Evolutionary conservation across 371 early-diverging fungal species (phyloP).

Genomic region (Mucor saturninus): DNA sequence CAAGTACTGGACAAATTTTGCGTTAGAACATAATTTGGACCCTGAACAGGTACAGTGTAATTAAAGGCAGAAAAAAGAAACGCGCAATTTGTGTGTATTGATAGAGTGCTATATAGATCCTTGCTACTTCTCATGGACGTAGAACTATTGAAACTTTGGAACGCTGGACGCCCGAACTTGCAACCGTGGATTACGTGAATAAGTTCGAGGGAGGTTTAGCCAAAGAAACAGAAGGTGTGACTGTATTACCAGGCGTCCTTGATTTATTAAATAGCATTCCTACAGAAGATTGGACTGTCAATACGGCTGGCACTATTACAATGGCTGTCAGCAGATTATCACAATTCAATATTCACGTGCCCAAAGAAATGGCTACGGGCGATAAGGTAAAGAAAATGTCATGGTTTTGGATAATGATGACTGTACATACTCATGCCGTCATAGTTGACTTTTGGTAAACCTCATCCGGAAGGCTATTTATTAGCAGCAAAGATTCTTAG

Average conservation of each 20-base stretch:
- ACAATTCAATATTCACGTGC: slow-evolving; percentile 40
- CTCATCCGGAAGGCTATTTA: slow-evolving; percentile 70
- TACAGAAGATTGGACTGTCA: slow-evolving; percentile 36
- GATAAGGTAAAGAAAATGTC: slow-evolving; percentile 28
- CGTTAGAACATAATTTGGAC: slow-evolving; percentile 44
- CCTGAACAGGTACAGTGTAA: slow-evolving; percentile 37
- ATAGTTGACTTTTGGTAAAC: slow-evolving; percentile 61
- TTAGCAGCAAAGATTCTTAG: slow-evolving; percentile 52
- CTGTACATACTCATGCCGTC: too few species aligned
- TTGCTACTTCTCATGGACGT: slow-evolving; percentile 50
- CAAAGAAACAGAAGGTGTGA: slow-evolving; percentile 41
- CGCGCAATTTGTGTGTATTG: background rate
- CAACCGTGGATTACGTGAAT: slow-evolving; percentile 40
- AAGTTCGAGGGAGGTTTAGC: slow-evolving; percentile 37
- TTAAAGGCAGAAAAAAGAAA: background rate
- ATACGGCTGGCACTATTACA: slow-evolving; percentile 38
- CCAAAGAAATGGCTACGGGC: slow-evolving; percentile 43
- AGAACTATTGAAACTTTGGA: slow-evolving; percentile 52
- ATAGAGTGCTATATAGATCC: slow-evolving; percentile 17
- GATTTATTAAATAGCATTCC: slow-evolving; percentile 35
- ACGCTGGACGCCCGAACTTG: slow-evolving; percentile 43
- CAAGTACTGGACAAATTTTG: slow-evolving; percentile 48
- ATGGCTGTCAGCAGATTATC: slow-evolving; percentile 44
- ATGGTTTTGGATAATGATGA: too few species aligned
- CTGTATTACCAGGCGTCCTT: slow-evolving; percentile 35